Evolutionary conservation across 352 stramenopile genomes (phyloP).

Genomic region (Phytophthora sojae): DNA sequence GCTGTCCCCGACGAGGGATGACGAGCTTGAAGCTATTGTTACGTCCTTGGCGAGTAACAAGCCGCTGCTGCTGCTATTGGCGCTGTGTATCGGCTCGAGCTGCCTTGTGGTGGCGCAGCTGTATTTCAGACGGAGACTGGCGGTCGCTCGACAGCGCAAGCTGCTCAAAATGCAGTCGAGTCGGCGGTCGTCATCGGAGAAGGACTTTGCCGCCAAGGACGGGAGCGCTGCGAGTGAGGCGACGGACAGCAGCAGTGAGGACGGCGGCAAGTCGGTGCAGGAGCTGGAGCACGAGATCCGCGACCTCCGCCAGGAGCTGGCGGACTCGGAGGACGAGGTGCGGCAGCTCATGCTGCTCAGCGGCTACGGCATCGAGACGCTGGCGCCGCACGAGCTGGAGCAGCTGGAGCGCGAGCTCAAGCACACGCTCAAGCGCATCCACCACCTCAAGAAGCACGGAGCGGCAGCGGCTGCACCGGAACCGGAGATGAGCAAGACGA

Average conservation of each 20-base stretch:
- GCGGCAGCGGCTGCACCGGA: conserved; percentile 21
- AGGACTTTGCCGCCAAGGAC: background rate
- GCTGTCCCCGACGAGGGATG: conserved; percentile 55
- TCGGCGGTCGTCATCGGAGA: conserved; percentile 15
- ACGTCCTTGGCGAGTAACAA: conserved; percentile 62
- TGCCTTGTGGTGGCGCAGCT: conserved; percentile 55
- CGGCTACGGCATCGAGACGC: conserved; percentile 74
- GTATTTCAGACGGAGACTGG: conserved; percentile 28
- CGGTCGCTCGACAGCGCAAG: conserved; percentile 14
- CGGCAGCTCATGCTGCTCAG: conserved; percentile 77
- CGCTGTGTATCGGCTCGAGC: conserved; percentile 57
- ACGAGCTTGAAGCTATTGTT: conserved; percentile 60
- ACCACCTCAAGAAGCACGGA: conserved; percentile 44
- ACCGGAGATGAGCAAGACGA: conserved; percentile 10
- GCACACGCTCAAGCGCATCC: conserved; percentile 62
- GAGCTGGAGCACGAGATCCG: conserved; percentile 66
- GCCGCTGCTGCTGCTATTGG: conserved; percentile 51
- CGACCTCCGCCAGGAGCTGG: conserved; percentile 75
- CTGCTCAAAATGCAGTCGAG: conserved; percentile 20
- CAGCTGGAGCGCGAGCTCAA: conserved; percentile 65
- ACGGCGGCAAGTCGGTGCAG: conserved; percentile 18
- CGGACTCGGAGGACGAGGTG: conserved; percentile 81
- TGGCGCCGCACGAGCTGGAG: conserved; percentile 55
- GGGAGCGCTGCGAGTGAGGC: background rate
- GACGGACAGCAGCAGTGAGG: background rate